Conservation (phyloP, 331 rosid genomes). For the Acacia concinna region DNA sequence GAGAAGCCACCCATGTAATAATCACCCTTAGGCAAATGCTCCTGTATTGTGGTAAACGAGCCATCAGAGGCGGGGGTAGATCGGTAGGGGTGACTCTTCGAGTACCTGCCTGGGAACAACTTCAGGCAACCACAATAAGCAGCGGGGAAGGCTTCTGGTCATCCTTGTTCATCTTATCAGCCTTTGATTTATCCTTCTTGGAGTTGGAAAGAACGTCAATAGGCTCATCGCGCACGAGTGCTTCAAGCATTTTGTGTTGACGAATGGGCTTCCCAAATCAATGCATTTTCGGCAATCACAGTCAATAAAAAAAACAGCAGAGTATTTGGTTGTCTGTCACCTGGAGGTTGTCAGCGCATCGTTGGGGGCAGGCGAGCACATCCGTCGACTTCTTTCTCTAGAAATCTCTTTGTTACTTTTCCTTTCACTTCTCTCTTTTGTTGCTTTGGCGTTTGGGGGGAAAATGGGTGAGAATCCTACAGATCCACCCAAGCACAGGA, state of each 20-base stretch:
- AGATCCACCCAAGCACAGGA: conserved; percentile 38
- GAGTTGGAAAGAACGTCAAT: conserved; percentile 36
- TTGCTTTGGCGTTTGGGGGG: conserved; percentile 49
- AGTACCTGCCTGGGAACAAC: conserved; percentile 65
- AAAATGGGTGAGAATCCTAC: conserved; percentile 60
- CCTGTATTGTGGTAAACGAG: conserved; percentile 41
- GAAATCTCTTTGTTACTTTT: neutral
- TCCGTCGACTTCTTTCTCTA: conserved; percentile 30
- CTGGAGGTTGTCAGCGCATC: neutral
- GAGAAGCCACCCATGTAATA: conserved; percentile 84
- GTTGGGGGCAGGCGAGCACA: conserved; percentile 43
- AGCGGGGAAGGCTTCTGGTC: conserved; percentile 38
- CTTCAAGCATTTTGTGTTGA: conserved; percentile 51
- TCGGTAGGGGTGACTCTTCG: conserved; percentile 80
- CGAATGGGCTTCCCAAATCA: conserved; percentile 24
- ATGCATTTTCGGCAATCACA: conserved; percentile 28
- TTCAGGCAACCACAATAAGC: conserved; percentile 42
- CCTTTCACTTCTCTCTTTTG: conserved; percentile 32
- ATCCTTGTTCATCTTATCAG: conserved; percentile 37
- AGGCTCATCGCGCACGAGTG: conserved; percentile 50
- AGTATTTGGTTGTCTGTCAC: neutral
- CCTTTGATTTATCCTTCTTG: conserved; percentile 62
- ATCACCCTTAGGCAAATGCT: conserved; percentile 84
- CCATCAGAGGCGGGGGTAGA: conserved; percentile 9
- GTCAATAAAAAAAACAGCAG: no score